These are phyloP conservation scores for Pyrus hybrid DNA, from an alignment of 331 rosid species.

Conservation along the genomic window DNA sequence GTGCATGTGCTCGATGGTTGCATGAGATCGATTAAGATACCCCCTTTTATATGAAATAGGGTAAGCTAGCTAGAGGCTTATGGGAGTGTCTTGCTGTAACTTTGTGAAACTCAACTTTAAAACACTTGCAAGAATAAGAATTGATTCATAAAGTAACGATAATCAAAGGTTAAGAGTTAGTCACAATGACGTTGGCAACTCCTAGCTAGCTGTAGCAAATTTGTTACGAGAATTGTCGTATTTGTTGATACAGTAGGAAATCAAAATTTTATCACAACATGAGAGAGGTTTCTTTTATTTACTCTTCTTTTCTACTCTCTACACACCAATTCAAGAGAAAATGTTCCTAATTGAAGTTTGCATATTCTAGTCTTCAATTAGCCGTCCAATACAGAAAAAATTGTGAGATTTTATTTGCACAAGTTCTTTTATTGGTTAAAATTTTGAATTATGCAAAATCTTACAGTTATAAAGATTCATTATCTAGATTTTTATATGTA, in stretches of 20 bases:
- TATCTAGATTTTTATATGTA: too few relatives aligned
- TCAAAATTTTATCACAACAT: too few relatives aligned
- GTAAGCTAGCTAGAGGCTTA: background rate
- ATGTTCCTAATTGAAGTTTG: too few relatives aligned
- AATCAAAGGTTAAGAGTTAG: background rate
- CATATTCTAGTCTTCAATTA: too few relatives aligned
- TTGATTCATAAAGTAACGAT: background rate
- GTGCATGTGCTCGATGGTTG: constrained; percentile 20
- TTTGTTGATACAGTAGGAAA: too few relatives aligned
- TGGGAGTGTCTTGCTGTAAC: background rate
- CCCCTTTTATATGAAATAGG: background rate
- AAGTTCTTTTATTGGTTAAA: background rate
- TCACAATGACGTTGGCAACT: background rate
- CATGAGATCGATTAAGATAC: constrained; percentile 5
- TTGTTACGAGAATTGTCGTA: too few relatives aligned
- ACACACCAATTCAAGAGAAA: too few relatives aligned
- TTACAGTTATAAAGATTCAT: too few relatives aligned
- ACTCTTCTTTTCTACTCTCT: too few relatives aligned
- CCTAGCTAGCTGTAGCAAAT: background rate
- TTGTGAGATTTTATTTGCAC: background rate
- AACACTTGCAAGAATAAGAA: background rate
- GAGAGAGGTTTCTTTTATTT: too few relatives aligned
- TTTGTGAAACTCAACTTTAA: background rate
- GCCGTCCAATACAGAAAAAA: background rate
- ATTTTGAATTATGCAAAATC: too few relatives aligned